A percentile compares a stretch with the other conserved stretches of the same genome.
Conservation (phyloP, 805 yeast genomes). For the Wickerhamiella lipophila region DNA sequence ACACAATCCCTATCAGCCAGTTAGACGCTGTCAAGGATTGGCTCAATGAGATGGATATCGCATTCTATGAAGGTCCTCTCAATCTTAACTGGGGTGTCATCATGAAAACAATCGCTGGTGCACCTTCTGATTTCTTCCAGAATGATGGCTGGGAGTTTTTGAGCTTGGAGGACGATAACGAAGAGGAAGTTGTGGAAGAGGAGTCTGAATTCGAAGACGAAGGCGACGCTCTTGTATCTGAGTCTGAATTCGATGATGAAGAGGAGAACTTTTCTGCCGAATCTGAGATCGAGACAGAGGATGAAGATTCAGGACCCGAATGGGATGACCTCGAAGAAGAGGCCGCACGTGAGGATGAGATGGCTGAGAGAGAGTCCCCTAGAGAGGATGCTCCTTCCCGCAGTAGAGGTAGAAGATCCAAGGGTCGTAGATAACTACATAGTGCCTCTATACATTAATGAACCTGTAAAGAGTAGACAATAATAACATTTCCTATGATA, state of each 20-base stretch:
- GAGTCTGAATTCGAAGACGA: conserved; percentile 54
- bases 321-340: conserved; percentile 53
- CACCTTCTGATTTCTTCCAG: conserved; percentile 84
- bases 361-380: conserved; percentile 4
- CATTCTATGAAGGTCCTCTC: conserved; percentile 86
- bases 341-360: conserved; percentile 30
- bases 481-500: no score
- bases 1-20: conserved; percentile 86
- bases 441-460: not conserved
- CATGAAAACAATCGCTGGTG: conserved; percentile 84
- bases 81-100: conserved; percentile 92
- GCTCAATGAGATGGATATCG: conserved; percentile 96
- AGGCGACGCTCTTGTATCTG: conserved; percentile 38
- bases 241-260: conserved; percentile 30
- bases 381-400: not conserved
- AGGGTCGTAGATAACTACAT: conserved; percentile 3
- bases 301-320: conserved; percentile 31
- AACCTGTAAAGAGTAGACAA: no score
- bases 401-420: conserved; percentile 6
- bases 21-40: conserved; percentile 89
- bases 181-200: conserved; percentile 56
- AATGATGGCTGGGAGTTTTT: conserved; percentile 97
- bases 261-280: conserved; percentile 28
- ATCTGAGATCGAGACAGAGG: conserved; percentile 20
- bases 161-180: conserved; percentile 76